Evolutionary conservation across 2,329 filamentous ascomycete species (phyloP).

Genomic region (Calonectria pseudoreteaudii): DNA sequence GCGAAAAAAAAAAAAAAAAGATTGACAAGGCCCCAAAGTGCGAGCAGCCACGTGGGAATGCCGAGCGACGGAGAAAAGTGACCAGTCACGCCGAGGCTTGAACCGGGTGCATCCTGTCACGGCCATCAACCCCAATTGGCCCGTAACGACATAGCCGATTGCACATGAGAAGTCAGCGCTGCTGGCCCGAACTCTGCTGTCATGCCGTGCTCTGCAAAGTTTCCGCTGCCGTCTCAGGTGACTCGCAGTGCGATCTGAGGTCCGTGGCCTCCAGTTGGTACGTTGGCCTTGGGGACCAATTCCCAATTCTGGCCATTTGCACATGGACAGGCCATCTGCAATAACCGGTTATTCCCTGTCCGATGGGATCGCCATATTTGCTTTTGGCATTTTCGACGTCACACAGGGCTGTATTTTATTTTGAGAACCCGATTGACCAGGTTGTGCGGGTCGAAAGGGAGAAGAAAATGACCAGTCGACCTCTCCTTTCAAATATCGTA

Average conservation of each 20-base stretch:
- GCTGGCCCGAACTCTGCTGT: conserved; percentile 12
- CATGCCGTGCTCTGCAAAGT: conserved; percentile 9
- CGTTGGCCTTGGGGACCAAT: conserved; percentile 23
- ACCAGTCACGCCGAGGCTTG: conserved; percentile 34
- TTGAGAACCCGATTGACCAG: neutral
- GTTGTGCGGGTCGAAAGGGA: neutral
- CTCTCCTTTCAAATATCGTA: neutral
- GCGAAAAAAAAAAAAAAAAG: conserved; percentile 9
- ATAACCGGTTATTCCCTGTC: conserved; percentile 41
- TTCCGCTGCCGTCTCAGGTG: conserved; percentile 24
- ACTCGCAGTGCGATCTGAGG: conserved; percentile 18
- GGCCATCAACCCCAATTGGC: conserved; percentile 14
- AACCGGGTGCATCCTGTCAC: conserved; percentile 13
- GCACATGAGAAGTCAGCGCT: conserved; percentile 25
- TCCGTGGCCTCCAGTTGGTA: neutral
- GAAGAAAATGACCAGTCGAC: neutral
- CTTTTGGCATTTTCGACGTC: neutral
- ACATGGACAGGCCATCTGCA: neutral
- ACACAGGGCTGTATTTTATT: neutral
- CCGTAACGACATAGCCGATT: conserved; percentile 3
- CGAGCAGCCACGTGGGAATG: conserved; percentile 43
- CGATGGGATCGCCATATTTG: neutral
- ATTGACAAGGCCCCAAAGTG: conserved; percentile 28
- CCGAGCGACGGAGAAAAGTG: conserved; percentile 35
- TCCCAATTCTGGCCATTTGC: neutral